phyloP scores from a whole-genome alignment of 2,329 filamentous ascomycete species.

The Microdochium nivale region DNA sequence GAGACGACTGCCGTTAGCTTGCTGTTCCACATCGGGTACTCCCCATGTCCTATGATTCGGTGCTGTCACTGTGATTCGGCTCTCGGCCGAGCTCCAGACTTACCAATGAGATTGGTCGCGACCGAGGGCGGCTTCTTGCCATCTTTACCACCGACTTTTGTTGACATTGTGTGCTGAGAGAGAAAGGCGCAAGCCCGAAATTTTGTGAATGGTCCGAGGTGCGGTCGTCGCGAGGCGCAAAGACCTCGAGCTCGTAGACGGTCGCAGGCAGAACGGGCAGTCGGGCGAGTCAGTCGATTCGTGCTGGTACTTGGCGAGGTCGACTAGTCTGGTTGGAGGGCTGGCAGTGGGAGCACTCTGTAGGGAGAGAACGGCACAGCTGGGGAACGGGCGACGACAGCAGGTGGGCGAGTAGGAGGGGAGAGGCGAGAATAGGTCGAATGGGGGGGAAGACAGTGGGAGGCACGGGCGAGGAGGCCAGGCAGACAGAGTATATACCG shows the following conservation, averaged over 20 bases:
- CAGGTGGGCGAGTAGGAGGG: neutral
- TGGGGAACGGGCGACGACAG: neutral
- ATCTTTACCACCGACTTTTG: slow-evolving; percentile 32
- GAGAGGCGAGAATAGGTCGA: neutral
- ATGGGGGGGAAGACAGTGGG: neutral
- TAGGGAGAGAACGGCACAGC: neutral
- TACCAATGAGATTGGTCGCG: slow-evolving; percentile 87
- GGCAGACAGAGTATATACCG: neutral
- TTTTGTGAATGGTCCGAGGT: neutral
- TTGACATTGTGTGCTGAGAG: slow-evolving; percentile 23
- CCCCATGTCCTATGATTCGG: neutral
- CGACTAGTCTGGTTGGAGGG: too few species aligned
- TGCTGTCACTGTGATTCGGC: neutral
- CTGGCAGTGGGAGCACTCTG: neutral
- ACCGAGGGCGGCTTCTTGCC: slow-evolving; percentile 74
- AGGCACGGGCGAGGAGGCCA: neutral
- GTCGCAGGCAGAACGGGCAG: too few species aligned
- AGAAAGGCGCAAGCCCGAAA: neutral
- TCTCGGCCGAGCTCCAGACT: slow-evolving; percentile 14
- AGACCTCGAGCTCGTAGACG: slow-evolving; percentile 1
- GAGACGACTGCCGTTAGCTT: slow-evolving; percentile 6
- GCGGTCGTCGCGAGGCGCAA: neutral
- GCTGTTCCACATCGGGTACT: slow-evolving; percentile 2
- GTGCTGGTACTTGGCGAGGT: too few species aligned
- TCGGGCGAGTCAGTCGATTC: too few species aligned